Evolutionary conservation across 352 stramenopile species (phyloP).

Genomic region (Phytopythium cucurbitacearum): DNA sequence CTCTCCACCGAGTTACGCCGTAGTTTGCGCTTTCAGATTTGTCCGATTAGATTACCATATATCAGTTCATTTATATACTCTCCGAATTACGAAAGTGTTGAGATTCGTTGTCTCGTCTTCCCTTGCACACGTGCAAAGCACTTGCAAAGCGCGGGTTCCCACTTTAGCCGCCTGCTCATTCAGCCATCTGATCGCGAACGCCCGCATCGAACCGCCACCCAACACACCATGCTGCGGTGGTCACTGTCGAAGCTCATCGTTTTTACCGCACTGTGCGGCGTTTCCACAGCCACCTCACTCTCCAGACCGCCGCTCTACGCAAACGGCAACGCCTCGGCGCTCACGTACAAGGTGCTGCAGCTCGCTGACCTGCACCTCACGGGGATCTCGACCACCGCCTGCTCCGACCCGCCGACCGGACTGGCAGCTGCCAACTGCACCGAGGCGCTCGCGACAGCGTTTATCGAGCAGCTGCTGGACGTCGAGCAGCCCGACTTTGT

Average conservation of each 20-base stretch:
- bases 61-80: too few species aligned
- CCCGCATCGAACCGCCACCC: too few species aligned
- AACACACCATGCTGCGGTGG: not conserved
- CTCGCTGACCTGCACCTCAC: constrained; percentile 62
- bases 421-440: constrained; percentile 20
- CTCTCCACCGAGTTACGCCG: too few species aligned
- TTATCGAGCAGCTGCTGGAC: constrained; percentile 53
- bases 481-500: constrained; percentile 64
- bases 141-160: too few species aligned
- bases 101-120: too few species aligned
- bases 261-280: not conserved
- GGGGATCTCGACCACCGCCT: constrained; percentile 26
- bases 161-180: too few species aligned
- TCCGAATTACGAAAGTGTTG: too few species aligned
- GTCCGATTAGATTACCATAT: too few species aligned
- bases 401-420: constrained; percentile 17
- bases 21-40: too few species aligned
- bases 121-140: too few species aligned
- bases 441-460: constrained; percentile 43
- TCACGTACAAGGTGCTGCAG: constrained; percentile 63
- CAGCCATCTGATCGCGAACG: too few species aligned
- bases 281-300: too few species aligned
- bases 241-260: not conserved
- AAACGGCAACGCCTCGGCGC: not conserved
- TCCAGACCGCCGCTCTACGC: not conserved